Evolutionary conservation across 768 basidiomycete genomes (phyloP), one percentile per base, ranked within the genome.

Genomic region (Lentinus brumalis): DNA sequence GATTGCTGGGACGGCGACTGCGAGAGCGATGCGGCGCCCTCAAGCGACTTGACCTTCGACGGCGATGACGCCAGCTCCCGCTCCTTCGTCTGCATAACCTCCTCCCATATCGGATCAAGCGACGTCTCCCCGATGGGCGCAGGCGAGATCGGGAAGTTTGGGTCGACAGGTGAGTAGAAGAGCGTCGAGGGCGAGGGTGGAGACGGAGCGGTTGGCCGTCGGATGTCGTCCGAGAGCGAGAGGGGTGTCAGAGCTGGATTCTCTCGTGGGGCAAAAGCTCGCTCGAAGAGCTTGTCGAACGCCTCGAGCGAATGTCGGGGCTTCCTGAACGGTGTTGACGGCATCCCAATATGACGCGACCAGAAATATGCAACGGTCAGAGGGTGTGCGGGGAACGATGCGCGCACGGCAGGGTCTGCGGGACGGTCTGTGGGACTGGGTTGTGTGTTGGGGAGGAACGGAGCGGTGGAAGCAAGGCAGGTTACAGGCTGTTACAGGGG

Each of bases 21-120:
- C 49, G 50, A n/a, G 53, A 56, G 21, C 47, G 56, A 29, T 59
- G 59, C 7, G 58, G 61, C 50, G 76, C 79, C 64, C 69, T 86
- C 87, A 21, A 90, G 78, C 21, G 88, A 90, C 71, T 85, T 83
- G 47, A 90, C 86, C 72, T 91, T 91, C 32, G 85, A 81, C 53
- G 83, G 84, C 66, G 86, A 81, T 65, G 84, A 84, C 45, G 86
- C 86, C 79, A 90, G 86, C 66, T 81, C 81, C 63, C 77, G 79
- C 52, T 84, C 84, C 72, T 90, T 91, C 73, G 82, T 78, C 70
- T 82, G 80, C 47, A 87, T 81, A 54, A 91, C 80, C 56, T 81
- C 79, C 59, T 76, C 81, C 89, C 89, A 91, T n/a, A 91, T 73
- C 21, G 82, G 75, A 66, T 88, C 81, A 62, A 90, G 74, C 14